Base-by-base conservation (phyloP, 2,329 filamentous ascomycete species). In the Colletotrichum higginsianum region DNA sequence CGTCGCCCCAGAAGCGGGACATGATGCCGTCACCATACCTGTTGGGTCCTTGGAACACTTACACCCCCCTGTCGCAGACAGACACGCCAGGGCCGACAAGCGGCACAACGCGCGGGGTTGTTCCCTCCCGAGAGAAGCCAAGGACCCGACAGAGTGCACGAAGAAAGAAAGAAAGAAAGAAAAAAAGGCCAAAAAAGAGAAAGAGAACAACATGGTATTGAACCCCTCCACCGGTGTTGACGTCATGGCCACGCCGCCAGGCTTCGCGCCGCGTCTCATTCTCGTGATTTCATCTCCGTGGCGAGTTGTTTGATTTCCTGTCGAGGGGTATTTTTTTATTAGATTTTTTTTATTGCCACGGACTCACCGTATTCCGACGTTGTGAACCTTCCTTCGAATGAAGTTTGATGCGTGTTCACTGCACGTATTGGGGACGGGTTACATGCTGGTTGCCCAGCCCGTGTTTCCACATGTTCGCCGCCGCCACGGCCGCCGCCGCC, bases 11-110 rank as follows among this genome's bases (percentile, higher is more conserved):
- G 53, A 60, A 68, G 52, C 52, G 55, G 64, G 56, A 57, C 55
- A 40, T 44, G 26, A 71, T 71, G 68, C 57, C 66, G 68, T 71
- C 68, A 68, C 23, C 47, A 12, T 55, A 15, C 56, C 15, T 60
- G 38, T 26, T 16, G 5, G n/a, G 44, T 23, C 56, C 18, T 26
- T 16, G 5, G n/a, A 58, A 42, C 56, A 26, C 56, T 46, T n/a
- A 46, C 16, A 40, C 38, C 40, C 40, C 56, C 21, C 23, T 8
- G 56, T 30, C 40, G 23, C 23, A 53, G 47, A 50, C 30, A 30
- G 30, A 30, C 30, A 30, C 30, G 30, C 30, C 47, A 15, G 42
- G 47, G 21, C 46, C 30, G 11, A 12, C 7, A 13, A 18, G 58
- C 58, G 46, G 60, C 42, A 49, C 42, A 47, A 35, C 55, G 40